Base-by-base conservation (phyloP, 1,139 yeast genomes). In the Hyphopichia wangnamkhiaoensis region DNA sequence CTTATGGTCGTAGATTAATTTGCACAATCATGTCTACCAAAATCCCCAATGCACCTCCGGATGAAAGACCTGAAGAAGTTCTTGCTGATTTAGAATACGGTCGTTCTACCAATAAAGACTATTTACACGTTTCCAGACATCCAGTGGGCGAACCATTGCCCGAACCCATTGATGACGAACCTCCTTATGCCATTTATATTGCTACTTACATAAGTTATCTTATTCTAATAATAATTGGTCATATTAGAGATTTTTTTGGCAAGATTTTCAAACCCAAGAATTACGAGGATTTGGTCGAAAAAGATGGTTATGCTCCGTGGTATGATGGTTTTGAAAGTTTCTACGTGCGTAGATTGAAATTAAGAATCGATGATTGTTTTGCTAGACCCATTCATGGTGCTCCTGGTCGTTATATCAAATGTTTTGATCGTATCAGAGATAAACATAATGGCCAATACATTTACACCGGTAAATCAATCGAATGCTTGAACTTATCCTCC, bases 331-430 rank as follows among this genome's bases (percentile, higher is more conserved):
- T 93, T 60, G 99, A 93, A 63, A 82, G 88, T 50, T 94, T 93
- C 59, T 93, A 91, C 61, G 85, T 91, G 33, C 84, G 99, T 56
- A 82, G 98, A 54, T 76, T 93, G 72, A 91, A 94, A 60, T 79
- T 78, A 49, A 85, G 96, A 64, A 79, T 93, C 47, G 96, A 87
- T 56, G 98, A 93, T 63, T 90, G 97, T 62, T 93, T 93, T 64
- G 89, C 95, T 4, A 81, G 97, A 59, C 97, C 97, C 26, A 88
- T 95, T 24, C 86, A 88, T 44, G 98, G 98, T 31, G 98, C 93
- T 24, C 98, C 99, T 1, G 99, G 99, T 18, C 80, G 99, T 61
- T 84, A 73, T 54, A 82, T 93, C 53, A 79, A 82, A 41, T 82
- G 95, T 53, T 81, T 84, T 54, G 91, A 89, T 53, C 79, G 98